Evolutionary conservation across 352 stramenopile species (phyloP).

Genomic region (Pythium folliculosum): DNA sequence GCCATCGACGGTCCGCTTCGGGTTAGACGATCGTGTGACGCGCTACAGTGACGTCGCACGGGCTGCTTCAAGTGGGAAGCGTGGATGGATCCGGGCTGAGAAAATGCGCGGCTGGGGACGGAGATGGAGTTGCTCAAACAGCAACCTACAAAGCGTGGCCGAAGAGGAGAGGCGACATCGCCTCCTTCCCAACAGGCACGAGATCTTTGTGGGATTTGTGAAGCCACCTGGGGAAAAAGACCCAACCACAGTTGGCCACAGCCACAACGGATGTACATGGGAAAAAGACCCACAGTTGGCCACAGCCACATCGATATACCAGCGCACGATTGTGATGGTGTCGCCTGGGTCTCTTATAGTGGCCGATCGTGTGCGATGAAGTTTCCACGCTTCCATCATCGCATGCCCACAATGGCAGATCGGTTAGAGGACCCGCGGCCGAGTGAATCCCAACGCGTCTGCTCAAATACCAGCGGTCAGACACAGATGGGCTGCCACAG

Average conservation of each 20-base stretch:
- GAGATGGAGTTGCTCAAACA: constrained; percentile 20
- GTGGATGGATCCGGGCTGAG: constrained; percentile 20
- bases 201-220: constrained; percentile 6
- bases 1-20: constrained; percentile 21
- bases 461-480: neutral
- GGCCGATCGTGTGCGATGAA: neutral
- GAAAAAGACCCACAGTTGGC: neutral
- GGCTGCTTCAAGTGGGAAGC: constrained; percentile 24
- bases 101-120: constrained; percentile 10
- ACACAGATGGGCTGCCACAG: constrained; percentile 17
- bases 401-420: no score
- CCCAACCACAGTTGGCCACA: neutral
- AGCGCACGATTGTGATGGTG: neutral
- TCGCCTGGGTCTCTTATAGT: neutral
- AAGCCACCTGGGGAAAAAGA: constrained; percentile 9
- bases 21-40: constrained; percentile 18
- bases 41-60: constrained; percentile 20
- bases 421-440: no score
- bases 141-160: constrained; percentile 3
- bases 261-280: neutral
- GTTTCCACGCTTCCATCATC: neutral
- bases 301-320: neutral
- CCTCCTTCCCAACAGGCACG: constrained; percentile 11
- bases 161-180: constrained; percentile 6
- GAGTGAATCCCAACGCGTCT: no score